Base-by-base conservation (phyloP, 257 asterid genomes). In the Solanum etuberosum region DNA sequence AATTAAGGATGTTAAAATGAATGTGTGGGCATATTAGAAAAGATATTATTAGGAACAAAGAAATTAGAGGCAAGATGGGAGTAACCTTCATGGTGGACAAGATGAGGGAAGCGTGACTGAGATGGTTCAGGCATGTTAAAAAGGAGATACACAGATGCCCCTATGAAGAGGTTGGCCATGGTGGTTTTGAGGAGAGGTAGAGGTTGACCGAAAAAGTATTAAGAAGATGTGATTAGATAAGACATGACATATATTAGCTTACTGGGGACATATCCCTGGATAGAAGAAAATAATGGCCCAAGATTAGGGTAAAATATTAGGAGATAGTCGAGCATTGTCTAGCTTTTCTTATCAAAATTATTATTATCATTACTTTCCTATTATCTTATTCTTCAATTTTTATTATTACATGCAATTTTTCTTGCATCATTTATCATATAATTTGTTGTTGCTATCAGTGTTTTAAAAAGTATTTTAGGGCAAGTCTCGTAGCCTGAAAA, bases 401-500 rank as follows among this genome's bases (percentile, higher is more conserved):
- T 51, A 18, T 51, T 51, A 18, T 51, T 51, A 18, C 61, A 51
- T 51, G 61, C 0, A 51, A 9, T 18, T 6, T 16, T 18, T 51
- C 61, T 51, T 16, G 61, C 61, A 51, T 51, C n/a, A 16, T 51
- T 51, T 51, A 18, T 18, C 61, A 51, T 51, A 18, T 51, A 6
- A 51, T 51, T 51, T 51, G 4, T 51, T 51, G 9, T 18, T 51
- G 23, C n/a, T 6, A 51, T 51, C 65, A 9, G 27, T 23, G 2
- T 4, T 18, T 23, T 59, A 23, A 59, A 59, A 23, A 25, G 25
- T 3, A 6, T 7, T 54, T 8, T 59, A 9, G 68, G 68, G 13
- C 5, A n/a, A 63, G 32, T 4, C 1, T 63, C 8, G 1, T 0
- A 11, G 16, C 18, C 1, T 4, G 31, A 5, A n/a, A 12, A 13